Base-by-base conservation (phyloP, 177 flowering plant genomes). In the Tripterygium wilfordii region DNA sequence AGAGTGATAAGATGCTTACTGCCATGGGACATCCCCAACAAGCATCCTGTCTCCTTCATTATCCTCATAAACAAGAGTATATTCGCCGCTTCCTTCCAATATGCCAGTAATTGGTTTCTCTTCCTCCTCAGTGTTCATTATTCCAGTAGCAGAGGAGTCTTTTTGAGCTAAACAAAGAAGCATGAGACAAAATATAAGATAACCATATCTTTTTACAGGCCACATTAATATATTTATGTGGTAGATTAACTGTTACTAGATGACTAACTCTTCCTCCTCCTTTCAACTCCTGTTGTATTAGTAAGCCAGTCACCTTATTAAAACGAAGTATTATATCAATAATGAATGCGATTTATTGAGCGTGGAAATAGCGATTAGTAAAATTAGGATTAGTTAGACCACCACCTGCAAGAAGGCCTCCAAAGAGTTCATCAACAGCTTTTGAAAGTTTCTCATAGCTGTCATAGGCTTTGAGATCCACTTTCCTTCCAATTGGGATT, bases 21-120 rank as follows among this genome's bases (percentile, higher is more conserved):
- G 68, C 99, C 99, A 92, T 36, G 99, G 99, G 60, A 86, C 96
- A 80, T 92, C 98, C 33, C 96, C 98, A 75, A 82, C 95, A 50
- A 92, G 82, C 88, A 92, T 81, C 70, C 80, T 78, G 77, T 92
- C 99, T 21, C 99, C 99, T 76, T 89, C 99, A 49, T 84, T 70
- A 61, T 92, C 97, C 64, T 89, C 97, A 61, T 92, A 92, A 36
- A 89, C 95, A 32, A 92, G 75, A 16, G 96, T 89, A 70, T 86
- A 92, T 74, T 89, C 99, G 27, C 99, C 94, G 52, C 72, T 79
- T 26, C 96, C 88, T 38, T 80, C 95, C 54, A 89, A 61, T 42
- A 86, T 55, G 15, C 85, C 96, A 0, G 80, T 81, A 35, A 86
- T 77, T 10, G 71, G 51, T 45, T 59, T 70, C 61, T 56, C 74